Conservation (phyloP, 768 basidiomycete genomes). For the Dioszegia aurantiaca region DNA sequence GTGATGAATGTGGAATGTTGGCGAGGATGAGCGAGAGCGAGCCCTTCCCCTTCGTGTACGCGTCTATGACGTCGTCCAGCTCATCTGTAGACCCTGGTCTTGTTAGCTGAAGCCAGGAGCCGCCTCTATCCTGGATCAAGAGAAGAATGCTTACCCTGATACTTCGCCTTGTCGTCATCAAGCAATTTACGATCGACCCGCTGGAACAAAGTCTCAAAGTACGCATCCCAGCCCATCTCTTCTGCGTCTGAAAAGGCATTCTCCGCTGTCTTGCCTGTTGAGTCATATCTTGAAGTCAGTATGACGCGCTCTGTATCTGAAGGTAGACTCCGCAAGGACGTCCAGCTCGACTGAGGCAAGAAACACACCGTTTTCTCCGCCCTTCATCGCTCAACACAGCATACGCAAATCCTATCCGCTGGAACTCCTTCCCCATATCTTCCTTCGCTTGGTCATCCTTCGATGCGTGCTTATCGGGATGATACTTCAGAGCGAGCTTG, state of each 20-base stretch:
- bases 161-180: slow-evolving; percentile 89
- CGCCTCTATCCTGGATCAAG: neutral
- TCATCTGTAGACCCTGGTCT: slow-evolving; percentile 83
- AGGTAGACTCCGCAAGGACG: too few relatives aligned
- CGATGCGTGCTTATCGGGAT: slow-evolving; percentile 83
- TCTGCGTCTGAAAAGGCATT: slow-evolving; percentile 63
- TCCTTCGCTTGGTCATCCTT: slow-evolving; percentile 62
- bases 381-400: slow-evolving; percentile 73
- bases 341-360: too few relatives aligned
- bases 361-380: slow-evolving; percentile 13
- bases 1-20: slow-evolving; percentile 77
- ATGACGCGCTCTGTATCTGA: neutral
- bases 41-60: slow-evolving; percentile 71
- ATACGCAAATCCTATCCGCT: slow-evolving; percentile 85
- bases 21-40: slow-evolving; percentile 77
- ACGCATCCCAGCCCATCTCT: slow-evolving; percentile 89
- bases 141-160: slow-evolving; percentile 70
- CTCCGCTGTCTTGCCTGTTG: slow-evolving; percentile 81
- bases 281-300: slow-evolving; percentile 61
- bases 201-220: slow-evolving; percentile 87
- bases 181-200: slow-evolving; percentile 78
- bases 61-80: slow-evolving; percentile 68
- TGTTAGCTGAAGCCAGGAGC: too few relatives aligned
- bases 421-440: slow-evolving; percentile 73
- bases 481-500: slow-evolving; percentile 71